phyloP scores from a whole-genome alignment of 2,329 filamentous ascomycete species.

The Neofusicoccum laricinum region DNA sequence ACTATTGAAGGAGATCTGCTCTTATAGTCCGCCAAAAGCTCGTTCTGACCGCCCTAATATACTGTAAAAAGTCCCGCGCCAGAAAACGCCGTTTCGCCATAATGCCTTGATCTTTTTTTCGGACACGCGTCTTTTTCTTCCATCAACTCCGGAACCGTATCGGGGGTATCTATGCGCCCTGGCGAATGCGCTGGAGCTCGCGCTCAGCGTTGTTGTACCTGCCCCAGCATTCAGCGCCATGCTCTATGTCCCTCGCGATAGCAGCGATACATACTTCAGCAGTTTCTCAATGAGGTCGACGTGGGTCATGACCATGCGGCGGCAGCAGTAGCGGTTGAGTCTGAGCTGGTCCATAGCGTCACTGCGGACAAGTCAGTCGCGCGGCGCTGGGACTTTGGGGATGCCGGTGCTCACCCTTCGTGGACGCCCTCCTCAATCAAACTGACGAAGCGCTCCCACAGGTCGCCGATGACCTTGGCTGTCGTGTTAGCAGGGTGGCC shows the following conservation, averaged over 20 bases:
- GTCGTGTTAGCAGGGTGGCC: conserved; percentile 25
- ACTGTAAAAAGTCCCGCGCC: not conserved
- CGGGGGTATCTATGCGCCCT: conserved; percentile 4
- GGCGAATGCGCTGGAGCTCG: conserved; percentile 17
- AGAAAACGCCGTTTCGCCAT: conserved; percentile 4
- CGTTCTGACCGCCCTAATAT: not conserved
- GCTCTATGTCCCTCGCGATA: no score
- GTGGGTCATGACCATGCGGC: conserved; percentile 99
- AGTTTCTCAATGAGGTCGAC: conserved; percentile 99
- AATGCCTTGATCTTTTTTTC: not conserved
- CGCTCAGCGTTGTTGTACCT: conserved; percentile 18
- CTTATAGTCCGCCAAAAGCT: not conserved
- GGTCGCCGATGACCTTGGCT: conserved; percentile 83
- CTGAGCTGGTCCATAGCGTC: conserved; percentile 95
- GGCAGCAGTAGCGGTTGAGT: conserved; percentile 95
- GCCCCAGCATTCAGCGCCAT: not conserved
- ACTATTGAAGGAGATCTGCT: not conserved
- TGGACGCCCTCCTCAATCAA: conserved; percentile 66
- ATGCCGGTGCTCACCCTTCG: conserved; percentile 30
- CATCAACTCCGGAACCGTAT: conserved; percentile 1
- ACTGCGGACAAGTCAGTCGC: conserved; percentile 46
- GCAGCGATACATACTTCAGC: conserved; percentile 48
- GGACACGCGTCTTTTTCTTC: not conserved
- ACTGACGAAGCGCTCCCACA: conserved; percentile 94
- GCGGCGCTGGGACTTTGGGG: not conserved